Conservation (phyloP, 2,329 filamentous ascomycete species). For the Arthrinium phaeospermum region DNA sequence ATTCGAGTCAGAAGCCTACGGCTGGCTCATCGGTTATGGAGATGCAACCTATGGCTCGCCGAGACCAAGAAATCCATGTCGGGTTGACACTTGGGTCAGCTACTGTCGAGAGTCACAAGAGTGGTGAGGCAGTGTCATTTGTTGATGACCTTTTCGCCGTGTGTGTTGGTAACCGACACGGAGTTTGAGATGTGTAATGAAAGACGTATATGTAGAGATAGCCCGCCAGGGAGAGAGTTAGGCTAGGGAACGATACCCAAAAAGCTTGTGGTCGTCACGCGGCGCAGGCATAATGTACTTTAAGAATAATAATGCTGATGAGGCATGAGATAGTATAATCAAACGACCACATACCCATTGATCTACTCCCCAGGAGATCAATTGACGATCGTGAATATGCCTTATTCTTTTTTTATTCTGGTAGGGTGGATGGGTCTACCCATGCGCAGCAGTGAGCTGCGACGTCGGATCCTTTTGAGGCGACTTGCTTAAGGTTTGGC, state of each 20-base stretch:
- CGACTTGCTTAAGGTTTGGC: not conserved
- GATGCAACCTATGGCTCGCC: slow-evolving; percentile 34
- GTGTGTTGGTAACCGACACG: slow-evolving; percentile 33
- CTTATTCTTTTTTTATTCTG: not conserved
- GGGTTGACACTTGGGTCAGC: slow-evolving; percentile 35
- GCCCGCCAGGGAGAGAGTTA: not conserved
- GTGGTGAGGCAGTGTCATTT: slow-evolving; percentile 37
- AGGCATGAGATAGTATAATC: not conserved
- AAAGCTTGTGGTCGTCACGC: not conserved
- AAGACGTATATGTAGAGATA: not conserved
- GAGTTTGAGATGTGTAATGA: not conserved
- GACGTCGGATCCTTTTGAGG: not conserved
- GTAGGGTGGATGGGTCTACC: not conserved
- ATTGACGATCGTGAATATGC: not conserved
- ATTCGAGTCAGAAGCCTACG: slow-evolving; percentile 21
- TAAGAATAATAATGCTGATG: not conserved
- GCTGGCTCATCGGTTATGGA: slow-evolving; percentile 31
- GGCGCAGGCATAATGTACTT: not conserved
- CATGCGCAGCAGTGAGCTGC: not conserved
- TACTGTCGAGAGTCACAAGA: slow-evolving; percentile 42
- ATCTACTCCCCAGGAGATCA: not conserved
- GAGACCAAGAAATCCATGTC: slow-evolving; percentile 29
- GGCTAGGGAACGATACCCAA: not conserved
- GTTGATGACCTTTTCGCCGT: slow-evolving; percentile 38
- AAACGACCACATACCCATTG: not conserved